phyloP scores from a whole-genome alignment of 2,329 filamentous ascomycete species.

The Calonectria montana region DNA sequence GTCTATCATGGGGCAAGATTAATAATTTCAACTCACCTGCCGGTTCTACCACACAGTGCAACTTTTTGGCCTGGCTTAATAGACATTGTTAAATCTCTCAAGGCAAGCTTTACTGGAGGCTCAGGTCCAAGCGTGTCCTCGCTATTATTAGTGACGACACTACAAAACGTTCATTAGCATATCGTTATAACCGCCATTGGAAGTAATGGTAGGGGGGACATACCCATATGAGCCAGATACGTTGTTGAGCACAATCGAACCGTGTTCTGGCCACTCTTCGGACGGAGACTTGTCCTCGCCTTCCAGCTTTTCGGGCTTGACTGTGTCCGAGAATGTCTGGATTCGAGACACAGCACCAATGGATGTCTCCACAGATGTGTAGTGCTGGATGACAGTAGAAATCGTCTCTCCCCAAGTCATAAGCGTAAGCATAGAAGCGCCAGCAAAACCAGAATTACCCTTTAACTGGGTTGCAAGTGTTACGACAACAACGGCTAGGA shows the following conservation, averaged over 20 bases:
- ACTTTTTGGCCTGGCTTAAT: slow-evolving; percentile 37
- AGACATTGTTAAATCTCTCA: slow-evolving; percentile 12
- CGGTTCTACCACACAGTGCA: slow-evolving; percentile 37
- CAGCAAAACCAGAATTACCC: slow-evolving; percentile 51
- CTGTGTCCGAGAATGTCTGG: slow-evolving; percentile 15
- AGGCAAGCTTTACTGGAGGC: background rate
- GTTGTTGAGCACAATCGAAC: slow-evolving; percentile 4
- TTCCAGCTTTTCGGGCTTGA: slow-evolving; percentile 4
- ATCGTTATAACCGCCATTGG: background rate
- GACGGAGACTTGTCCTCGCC: background rate
- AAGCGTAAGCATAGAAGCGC: slow-evolving; percentile 52
- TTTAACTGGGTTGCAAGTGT: slow-evolving; percentile 57
- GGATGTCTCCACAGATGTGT: slow-evolving; percentile 47
- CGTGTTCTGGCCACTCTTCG: slow-evolving; percentile 20
- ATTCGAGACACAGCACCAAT: slow-evolving; percentile 43
- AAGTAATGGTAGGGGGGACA: background rate
- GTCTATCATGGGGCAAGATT: background rate
- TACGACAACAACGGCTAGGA: slow-evolving; percentile 60
- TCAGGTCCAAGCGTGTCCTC: background rate
- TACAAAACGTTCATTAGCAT: background rate
- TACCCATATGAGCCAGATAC: slow-evolving; percentile 28
- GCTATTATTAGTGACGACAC: background rate
- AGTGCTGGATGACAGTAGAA: slow-evolving; percentile 44
- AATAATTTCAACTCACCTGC: slow-evolving; percentile 28
- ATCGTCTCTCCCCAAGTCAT: slow-evolving; percentile 46